Percentiles rank a stretch among this genome's conserved stretches.
Conservation (phyloP, 306 rosid species). For the Vicia villosa region DNA sequence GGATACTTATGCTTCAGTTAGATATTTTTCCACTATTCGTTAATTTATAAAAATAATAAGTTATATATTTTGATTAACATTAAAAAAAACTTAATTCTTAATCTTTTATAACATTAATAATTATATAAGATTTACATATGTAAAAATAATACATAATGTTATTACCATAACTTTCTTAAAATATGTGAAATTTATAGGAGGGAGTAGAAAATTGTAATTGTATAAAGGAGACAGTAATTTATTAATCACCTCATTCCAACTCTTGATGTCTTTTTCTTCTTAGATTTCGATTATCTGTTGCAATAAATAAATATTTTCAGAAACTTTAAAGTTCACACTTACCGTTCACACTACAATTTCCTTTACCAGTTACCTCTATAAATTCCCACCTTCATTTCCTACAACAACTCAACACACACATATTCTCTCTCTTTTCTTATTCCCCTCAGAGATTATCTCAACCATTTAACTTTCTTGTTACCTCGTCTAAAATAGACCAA, state of each 20-base stretch:
- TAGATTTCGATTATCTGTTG: background rate
- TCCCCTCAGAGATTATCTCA: background rate
- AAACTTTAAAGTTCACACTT: conserved; percentile 43
- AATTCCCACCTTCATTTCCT: conserved; percentile 25
- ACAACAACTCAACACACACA: conserved; percentile 17
- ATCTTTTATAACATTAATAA: no score
- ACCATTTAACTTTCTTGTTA: background rate
- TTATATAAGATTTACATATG: no score
- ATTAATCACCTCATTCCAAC: background rate
- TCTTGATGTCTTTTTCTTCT: background rate
- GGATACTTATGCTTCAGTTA: no score
- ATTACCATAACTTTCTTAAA: no score
- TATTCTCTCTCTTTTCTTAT: background rate
- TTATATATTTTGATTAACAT: no score
- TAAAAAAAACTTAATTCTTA: no score
- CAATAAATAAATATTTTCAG: conserved; percentile 29
- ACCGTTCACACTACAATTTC: background rate
- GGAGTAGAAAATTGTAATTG: no score
- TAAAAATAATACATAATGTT: no score
- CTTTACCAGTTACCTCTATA: conserved; percentile 34
- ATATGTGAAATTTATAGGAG: no score
- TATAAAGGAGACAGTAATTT: background rate
- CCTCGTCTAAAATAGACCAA: conserved; percentile 13
- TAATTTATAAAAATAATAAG: no score
- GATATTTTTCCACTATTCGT: no score